Evolutionary conservation across 148 eudicot genomes (phyloP).

Genomic region (Arbutus unedo): DNA sequence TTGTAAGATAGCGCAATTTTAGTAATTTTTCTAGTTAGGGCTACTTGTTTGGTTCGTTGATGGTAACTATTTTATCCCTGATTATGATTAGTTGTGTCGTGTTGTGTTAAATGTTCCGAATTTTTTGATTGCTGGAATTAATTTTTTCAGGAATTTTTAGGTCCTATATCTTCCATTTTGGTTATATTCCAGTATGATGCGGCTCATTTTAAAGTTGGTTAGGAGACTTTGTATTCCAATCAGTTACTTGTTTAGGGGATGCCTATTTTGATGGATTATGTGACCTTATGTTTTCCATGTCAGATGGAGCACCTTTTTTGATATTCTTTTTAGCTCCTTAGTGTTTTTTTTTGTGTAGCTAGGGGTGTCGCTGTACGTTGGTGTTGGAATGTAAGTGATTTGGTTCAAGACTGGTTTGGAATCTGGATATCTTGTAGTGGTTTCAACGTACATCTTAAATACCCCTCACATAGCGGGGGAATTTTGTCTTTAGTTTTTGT

Average conservation of each 20-base stretch:
- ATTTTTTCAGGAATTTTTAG: neutral
- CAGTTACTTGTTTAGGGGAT: neutral
- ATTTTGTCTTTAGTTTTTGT: neutral
- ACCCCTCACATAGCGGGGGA: neutral
- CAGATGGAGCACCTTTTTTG: neutral
- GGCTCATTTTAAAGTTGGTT: neutral
- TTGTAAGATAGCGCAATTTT: neutral
- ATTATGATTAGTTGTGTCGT: neutral
- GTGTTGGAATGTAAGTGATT: neutral
- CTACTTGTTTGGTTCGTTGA: neutral
- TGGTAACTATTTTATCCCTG: neutral
- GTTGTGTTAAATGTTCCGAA: neutral
- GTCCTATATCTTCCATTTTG: neutral
- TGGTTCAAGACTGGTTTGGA: neutral
- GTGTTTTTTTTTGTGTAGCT: neutral
- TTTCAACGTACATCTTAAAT: neutral
- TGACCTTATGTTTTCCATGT: neutral
- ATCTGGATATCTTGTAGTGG: neutral
- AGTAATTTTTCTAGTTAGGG: neutral
- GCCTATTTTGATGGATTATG: neutral
- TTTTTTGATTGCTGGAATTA: neutral
- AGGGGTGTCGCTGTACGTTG: neutral
- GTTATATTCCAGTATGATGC: neutral
- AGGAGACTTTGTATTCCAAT: neutral
- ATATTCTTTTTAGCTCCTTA: neutral